phyloP scores from a whole-genome alignment of 768 basidiomycete species.

The Tricholoma hemisulphureum region DNA sequence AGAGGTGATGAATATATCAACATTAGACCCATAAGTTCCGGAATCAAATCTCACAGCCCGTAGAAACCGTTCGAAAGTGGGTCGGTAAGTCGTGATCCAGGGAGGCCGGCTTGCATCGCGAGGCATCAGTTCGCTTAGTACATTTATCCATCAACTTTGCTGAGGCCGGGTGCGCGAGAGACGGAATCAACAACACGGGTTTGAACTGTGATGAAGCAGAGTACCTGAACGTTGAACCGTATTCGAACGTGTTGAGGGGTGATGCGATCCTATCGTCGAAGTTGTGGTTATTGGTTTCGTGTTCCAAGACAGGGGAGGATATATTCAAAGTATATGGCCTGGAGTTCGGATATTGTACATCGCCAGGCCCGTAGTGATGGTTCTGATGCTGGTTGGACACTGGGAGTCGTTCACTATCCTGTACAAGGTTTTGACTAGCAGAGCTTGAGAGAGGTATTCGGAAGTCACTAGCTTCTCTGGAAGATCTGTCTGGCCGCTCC shows the following conservation, averaged over 20 bases:
- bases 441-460: conserved; percentile 29
- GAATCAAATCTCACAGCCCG: background rate
- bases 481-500: background rate
- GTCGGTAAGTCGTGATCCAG: background rate
- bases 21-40: background rate
- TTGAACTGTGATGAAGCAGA: background rate
- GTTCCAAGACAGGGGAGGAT: background rate
- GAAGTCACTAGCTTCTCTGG: conserved; percentile 27
- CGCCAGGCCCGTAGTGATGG: background rate
- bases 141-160: background rate
- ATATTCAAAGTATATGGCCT: background rate
- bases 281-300: background rate
- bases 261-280: background rate
- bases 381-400: background rate
- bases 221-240: background rate
- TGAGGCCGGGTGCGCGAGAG: background rate
- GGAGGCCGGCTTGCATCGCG: background rate
- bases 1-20: background rate
- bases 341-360: background rate
- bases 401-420: background rate
- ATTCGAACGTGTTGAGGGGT: background rate
- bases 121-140: background rate
- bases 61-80: background rate
- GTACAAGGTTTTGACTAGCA: conserved; percentile 1
- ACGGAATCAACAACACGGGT: background rate